Percentiles rank a stretch among this genome's conserved stretches.
These are phyloP conservation scores for Tephrocybe sp. DNA, from an alignment of 768 basidiomycete genomes.

Conservation along the genomic window DNA sequence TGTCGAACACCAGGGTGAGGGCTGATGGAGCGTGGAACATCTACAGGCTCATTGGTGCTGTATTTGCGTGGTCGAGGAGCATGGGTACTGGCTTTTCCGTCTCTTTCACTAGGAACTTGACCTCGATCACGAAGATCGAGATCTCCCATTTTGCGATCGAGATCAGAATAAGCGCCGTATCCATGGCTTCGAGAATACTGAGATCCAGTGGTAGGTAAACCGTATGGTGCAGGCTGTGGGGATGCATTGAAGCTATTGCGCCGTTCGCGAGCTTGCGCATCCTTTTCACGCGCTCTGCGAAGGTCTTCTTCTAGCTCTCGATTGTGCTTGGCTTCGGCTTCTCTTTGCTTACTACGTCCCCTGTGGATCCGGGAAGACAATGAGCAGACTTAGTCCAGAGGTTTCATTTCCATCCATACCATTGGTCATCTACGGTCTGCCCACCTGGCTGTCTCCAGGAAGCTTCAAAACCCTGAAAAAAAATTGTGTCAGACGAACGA, in stretches of 20 bases:
- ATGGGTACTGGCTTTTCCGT: conserved; percentile 31
- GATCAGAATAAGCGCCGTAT: conserved; percentile 28
- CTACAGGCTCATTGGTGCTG: conserved; percentile 38
- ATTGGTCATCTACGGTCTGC: conserved; percentile 34
- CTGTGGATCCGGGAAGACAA: conserved; percentile 24
- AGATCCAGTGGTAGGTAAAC: conserved; percentile 30
- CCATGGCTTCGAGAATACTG: conserved; percentile 26
- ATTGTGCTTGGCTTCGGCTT: conserved; percentile 40
- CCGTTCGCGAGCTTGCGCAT: conserved; percentile 47
- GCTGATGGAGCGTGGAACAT: conserved; percentile 37
- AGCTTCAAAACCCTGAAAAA: conserved; percentile 52
- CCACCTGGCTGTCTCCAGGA: conserved; percentile 45
- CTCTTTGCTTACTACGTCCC: conserved; percentile 44
- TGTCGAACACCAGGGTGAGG: conserved; percentile 33
- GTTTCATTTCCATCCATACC: conserved; percentile 29
- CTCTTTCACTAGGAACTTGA: conserved; percentile 29
- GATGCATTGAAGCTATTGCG: conserved; percentile 52
- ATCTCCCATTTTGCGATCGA: conserved; percentile 41
- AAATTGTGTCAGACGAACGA: conserved; percentile 1
- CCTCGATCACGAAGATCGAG: conserved; percentile 37
- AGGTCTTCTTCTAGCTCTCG: conserved; percentile 59
- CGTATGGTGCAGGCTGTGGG: conserved; percentile 21
- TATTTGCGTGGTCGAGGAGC: conserved; percentile 42
- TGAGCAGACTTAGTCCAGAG: conserved; percentile 3
- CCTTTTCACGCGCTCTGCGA: conserved; percentile 55